These are phyloP conservation scores for Tulasnella sp. DNA, from an alignment of 768 basidiomycete genomes.

Conservation along the genomic window DNA sequence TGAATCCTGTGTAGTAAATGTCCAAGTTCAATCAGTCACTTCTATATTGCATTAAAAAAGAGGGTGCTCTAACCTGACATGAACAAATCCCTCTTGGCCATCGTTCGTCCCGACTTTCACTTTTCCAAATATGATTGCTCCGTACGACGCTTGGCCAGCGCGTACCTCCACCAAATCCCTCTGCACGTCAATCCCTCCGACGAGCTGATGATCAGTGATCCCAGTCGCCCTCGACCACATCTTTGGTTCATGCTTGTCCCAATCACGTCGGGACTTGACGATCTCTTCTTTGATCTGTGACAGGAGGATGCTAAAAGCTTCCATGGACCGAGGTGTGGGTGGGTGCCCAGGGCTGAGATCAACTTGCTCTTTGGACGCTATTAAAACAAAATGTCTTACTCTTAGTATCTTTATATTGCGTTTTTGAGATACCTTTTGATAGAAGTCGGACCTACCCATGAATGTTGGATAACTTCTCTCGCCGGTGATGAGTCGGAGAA, in stretches of 20 bases:
- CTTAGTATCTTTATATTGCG: no score
- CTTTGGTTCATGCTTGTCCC: constrained; percentile 61
- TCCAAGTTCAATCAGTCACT: constrained; percentile 4
- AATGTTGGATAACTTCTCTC: no score
- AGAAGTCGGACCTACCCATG: no score
- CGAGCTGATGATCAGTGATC: constrained; percentile 43
- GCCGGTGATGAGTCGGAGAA: no score
- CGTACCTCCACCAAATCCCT: constrained; percentile 38
- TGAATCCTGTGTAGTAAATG: constrained; percentile 43
- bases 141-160: constrained; percentile 52
- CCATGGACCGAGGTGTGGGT: constrained; percentile 50
- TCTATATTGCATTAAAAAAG: neutral
- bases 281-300: constrained; percentile 54
- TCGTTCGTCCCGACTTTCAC: constrained; percentile 57
- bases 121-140: constrained; percentile 66
- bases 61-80: constrained; percentile 45
- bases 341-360: constrained; percentile 47
- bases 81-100: constrained; percentile 54
- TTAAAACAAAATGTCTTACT: no score
- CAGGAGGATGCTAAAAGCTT: constrained; percentile 51
- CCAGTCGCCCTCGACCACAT: constrained; percentile 57
- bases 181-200: constrained; percentile 20
- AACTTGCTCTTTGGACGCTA: constrained; percentile 50
- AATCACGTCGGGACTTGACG: constrained; percentile 51
- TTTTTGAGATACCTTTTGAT: no score